Percentiles rank a stretch among this genome's conserved stretches.
Evolutionary conservation across 176 grass and related monocot genomes (phyloP).

Genomic region (Rhynchospora breviuscula): DNA sequence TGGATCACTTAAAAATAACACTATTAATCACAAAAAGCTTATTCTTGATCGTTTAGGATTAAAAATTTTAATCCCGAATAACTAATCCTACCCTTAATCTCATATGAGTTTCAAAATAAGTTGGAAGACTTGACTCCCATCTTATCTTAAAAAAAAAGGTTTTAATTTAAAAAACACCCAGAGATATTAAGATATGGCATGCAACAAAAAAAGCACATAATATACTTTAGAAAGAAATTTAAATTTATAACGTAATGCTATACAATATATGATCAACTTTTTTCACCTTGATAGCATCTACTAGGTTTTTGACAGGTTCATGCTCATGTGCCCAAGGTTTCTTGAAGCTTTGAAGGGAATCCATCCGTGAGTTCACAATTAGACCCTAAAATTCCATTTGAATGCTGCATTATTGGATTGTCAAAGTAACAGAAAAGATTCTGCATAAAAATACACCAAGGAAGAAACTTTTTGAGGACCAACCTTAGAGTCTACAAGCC

Average conservation of each 20-base stretch:
- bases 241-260: background rate
- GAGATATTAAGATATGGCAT: background rate
- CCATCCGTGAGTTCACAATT: slow-evolving; percentile 64
- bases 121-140: no score
- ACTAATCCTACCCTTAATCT: no score
- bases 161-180: background rate
- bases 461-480: background rate
- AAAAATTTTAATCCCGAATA: no score
- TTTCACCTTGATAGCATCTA: slow-evolving; percentile 69
- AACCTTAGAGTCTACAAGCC: slow-evolving; percentile 96
- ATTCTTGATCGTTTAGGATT: no score
- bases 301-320: slow-evolving; percentile 60
- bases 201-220: background rate
- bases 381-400: slow-evolving; percentile 52
- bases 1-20: no score
- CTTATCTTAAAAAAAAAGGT: no score
- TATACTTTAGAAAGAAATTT: background rate
- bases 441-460: background rate
- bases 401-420: background rate
- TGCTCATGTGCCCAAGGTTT: slow-evolving; percentile 86
- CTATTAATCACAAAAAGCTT: no score
- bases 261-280: background rate
- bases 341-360: slow-evolving; percentile 73
- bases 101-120: no score
- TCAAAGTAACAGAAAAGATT: background rate